Evolutionary conservation across 805 yeast species (phyloP), one percentile per base, ranked within the genome.

Genomic region (Teunomyces aglyptinius): DNA sequence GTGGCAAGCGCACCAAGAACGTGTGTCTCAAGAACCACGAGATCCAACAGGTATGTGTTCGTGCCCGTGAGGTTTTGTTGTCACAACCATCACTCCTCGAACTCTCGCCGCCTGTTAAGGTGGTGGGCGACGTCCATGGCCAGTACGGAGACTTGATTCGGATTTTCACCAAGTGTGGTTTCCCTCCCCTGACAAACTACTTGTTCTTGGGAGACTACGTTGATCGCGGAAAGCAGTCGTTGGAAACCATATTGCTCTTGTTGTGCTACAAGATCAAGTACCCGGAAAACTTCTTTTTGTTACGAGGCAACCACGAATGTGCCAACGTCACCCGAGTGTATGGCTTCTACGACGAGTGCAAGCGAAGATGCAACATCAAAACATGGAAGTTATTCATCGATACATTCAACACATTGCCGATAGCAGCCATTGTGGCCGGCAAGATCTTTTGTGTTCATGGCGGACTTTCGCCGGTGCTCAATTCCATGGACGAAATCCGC

Each of bases 321-420:
- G 97, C 99, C 16, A 89, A 89, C 60, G 96, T 94, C 47, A 92
- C 98, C 1, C 81, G 97, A 53, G 96, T 94, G 27, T 94, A 94
- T 67, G 99, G 99, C 2, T 94, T 94, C 61, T 94, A 90, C 64
- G 99, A 94, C 68, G 99, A 94, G 70, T 94, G 99, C 73, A 94
- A 94, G 65, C 81, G 99, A 59, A 77, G 99, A 50, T 82, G 96
- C 58, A 88, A 86, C 60, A 81, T 91, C 58, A 94, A 92, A 63
- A 86, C 91, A 1, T 94, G 99, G 99, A 90, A 91, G 63, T 70
- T 81, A 24, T 94, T 94, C 60, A 82, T 94, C 55, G 99, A 94
- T 70, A 90, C 96, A 1, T 94, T 94, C 73, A 94, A 94, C 64
- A 87, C 97, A 0, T 73, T 94, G 52, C 99, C 99, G 7, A 84